phyloP scores from a whole-genome alignment of 139 green algal genomes.

The Coccomyxa sp. region DNA sequence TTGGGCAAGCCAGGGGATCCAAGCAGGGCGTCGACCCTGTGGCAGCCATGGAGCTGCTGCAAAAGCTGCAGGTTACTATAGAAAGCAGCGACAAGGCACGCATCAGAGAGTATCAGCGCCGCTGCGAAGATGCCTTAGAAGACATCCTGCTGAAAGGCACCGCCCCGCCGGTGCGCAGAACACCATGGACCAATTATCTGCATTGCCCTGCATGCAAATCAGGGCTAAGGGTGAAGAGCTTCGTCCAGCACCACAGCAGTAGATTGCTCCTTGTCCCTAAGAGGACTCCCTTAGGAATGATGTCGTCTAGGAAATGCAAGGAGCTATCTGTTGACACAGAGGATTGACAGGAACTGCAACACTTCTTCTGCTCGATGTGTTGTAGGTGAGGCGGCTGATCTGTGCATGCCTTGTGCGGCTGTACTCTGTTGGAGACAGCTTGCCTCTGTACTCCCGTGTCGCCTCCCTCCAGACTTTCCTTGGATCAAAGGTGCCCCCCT shows the following conservation, averaged over 20 bases:
- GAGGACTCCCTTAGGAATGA: no score
- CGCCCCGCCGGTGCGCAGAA: conserved; percentile 33
- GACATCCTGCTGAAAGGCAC: conserved; percentile 54
- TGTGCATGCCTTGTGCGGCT: conserved; percentile 54
- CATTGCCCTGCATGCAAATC: no score
- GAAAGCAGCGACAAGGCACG: conserved; percentile 31
- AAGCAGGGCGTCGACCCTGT: conserved; percentile 28
- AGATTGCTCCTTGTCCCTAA: no score
- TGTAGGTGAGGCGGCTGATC: conserved; percentile 69
- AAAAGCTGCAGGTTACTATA: conserved; percentile 68
- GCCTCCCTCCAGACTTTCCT: conserved; percentile 60
- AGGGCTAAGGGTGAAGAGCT: no score
- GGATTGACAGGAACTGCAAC: no score
- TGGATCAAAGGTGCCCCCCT: conserved; percentile 10
- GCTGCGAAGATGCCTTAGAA: conserved; percentile 63
- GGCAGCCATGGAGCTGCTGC: conserved; percentile 67
- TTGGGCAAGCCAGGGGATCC: conserved; percentile 39
- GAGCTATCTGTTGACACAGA: no score
- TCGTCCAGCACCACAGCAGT: no score
- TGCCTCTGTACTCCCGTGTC: conserved; percentile 70
- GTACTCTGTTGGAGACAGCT: conserved; percentile 57
- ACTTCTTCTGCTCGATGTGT: no score
- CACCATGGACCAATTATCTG: no score
- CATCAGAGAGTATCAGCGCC: conserved; percentile 66
- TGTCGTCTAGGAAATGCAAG: no score